Percentiles rank a stretch among this genome's conserved stretches.
Evolutionary conservation across 192 early-diverging fungal species (phyloP).

Genomic region (Linderina pennispora): DNA sequence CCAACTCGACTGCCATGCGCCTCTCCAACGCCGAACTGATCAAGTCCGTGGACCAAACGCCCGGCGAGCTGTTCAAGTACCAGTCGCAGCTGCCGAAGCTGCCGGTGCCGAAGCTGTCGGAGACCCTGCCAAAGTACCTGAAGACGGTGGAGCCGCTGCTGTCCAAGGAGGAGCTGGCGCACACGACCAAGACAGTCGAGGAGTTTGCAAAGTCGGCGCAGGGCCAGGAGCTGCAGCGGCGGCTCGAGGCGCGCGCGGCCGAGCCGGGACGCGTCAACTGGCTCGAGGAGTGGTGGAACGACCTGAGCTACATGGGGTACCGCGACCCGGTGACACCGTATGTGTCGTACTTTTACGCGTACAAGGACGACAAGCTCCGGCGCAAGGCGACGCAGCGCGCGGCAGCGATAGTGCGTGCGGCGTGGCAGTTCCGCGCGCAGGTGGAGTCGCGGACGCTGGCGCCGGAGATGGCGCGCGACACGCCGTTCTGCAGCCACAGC

Average conservation of each 20-base stretch:
- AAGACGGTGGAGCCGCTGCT: conserved; percentile 68
- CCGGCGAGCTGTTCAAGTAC: conserved; percentile 65
- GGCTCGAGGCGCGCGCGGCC: conserved; percentile 69
- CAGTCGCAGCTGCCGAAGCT: conserved; percentile 77
- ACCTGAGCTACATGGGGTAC: conserved; percentile 89
- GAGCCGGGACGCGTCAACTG: conserved; percentile 76
- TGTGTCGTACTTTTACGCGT: conserved; percentile 96
- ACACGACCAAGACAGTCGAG: conserved; percentile 57
- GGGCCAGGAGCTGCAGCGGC: conserved; percentile 79
- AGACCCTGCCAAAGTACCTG: conserved; percentile 83
- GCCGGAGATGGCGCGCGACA: conserved; percentile 73
- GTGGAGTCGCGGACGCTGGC: conserved; percentile 71
- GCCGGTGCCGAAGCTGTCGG: conserved; percentile 78
- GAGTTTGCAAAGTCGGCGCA: conserved; percentile 82
- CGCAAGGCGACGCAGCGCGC: conserved; percentile 76
- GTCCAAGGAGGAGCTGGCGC: conserved; percentile 61
- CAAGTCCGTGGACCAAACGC: conserved; percentile 10
- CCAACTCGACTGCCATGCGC: conserved; percentile 24
- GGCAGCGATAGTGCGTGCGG: conserved; percentile 83
- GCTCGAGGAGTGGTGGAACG: conserved; percentile 98
- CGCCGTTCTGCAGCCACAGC: conserved; percentile 81
- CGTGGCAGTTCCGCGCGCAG: conserved; percentile 77
- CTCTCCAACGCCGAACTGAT: conserved; percentile 11
- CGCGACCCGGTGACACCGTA: conserved; percentile 94
- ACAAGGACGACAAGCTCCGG: conserved; percentile 81